Percentiles rank a stretch among this genome's conserved stretches.
Conservation (phyloP, 805 yeast genomes). For the Debaryomyces hansenii region DNA sequence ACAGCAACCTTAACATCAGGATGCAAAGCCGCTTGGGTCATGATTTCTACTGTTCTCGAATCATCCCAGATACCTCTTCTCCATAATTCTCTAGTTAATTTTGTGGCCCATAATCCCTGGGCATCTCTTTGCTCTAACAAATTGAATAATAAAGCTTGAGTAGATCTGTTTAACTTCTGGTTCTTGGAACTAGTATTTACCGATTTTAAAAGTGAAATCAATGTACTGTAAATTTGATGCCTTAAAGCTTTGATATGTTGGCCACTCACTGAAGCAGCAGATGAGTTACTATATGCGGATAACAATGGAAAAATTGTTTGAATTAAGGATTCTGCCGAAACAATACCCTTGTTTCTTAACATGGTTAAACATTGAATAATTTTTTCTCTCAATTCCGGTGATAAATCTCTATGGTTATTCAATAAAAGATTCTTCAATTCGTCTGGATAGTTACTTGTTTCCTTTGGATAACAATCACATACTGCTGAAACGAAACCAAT, state of each 20-base stretch:
- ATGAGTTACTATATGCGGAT: slow-evolving; percentile 55
- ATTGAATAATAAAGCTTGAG: slow-evolving; percentile 90
- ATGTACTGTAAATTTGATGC: slow-evolving; percentile 75
- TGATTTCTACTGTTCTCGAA: slow-evolving; percentile 92
- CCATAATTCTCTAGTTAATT: slow-evolving; percentile 93
- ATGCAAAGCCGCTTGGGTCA: slow-evolving; percentile 93
- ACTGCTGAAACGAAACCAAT: slow-evolving; percentile 93
- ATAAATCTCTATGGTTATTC: slow-evolving; percentile 76
- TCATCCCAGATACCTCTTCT: slow-evolving; percentile 98
- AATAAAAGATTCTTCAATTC: slow-evolving; percentile 70
- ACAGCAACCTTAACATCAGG: slow-evolving; percentile 82
- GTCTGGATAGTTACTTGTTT: slow-evolving; percentile 79
- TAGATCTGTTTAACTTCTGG: slow-evolving; percentile 83
- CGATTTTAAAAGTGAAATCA: slow-evolving; percentile 74
- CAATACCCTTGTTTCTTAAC: slow-evolving; percentile 82
- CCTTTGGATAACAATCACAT: slow-evolving; percentile 84
- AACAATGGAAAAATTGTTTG: slow-evolving; percentile 88
- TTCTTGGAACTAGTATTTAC: slow-evolving; percentile 88
- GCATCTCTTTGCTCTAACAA: slow-evolving; percentile 73
- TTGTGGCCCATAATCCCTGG: slow-evolving; percentile 95
- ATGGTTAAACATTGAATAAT: slow-evolving; percentile 85
- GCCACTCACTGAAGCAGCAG: slow-evolving; percentile 39
- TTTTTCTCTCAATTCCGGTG: slow-evolving; percentile 87
- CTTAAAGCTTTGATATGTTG: slow-evolving; percentile 80
- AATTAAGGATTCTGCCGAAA: slow-evolving; percentile 76